Evolutionary conservation across 2,329 filamentous ascomycete species (phyloP), one percentile per base, ranked within the genome.

Genomic region (Akanthomyces muscarius): DNA sequence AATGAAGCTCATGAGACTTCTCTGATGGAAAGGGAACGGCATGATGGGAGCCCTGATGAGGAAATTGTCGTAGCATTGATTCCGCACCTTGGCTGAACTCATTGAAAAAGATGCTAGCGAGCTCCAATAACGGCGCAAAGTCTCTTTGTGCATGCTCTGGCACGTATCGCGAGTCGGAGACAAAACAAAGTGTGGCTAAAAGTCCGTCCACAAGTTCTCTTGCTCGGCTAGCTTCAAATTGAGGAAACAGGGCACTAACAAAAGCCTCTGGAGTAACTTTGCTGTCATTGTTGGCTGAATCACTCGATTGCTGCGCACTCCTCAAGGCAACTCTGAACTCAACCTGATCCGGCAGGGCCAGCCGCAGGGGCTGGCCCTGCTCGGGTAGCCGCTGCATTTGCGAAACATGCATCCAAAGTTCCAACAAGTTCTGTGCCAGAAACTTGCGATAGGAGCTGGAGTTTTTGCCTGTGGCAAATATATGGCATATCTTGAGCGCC

Each of bases 401-500:
- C 6, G 51, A 61, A 5, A 61, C 51, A 8, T 54, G 59, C 59
- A 0, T 68, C 60, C 47, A 72, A 54, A 21, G 53, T 11, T 47
- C 45, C 7, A 52, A 6, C 53, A 51, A 30, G 25, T 13, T 38
- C 14, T 47, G 44, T 16, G 48, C 23, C 21, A 74, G 25, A 50
- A 38, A 56, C 1, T 55, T 63, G 28, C 71, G 69, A 6, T 65
- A 47, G 16, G 59, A 36, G 18, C 14, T 44, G 4, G 63, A 38
- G 33, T 68, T 63, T 45, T 67, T 66, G 4, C 47, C n/a, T n/a
- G 63, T 60, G n/a, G 65, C 41, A 50, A 71, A 54, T 10, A 41
- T 62, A 33, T 68, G 67, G 64, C 75, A 77, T 33, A 76, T 64
- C 51, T 68, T 75, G 51, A 76, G 61, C 2, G 75, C 68, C 18